Conservation (phyloP, 495 filamentous ascomycete genomes). For the Podospora tetraspora region DNA sequence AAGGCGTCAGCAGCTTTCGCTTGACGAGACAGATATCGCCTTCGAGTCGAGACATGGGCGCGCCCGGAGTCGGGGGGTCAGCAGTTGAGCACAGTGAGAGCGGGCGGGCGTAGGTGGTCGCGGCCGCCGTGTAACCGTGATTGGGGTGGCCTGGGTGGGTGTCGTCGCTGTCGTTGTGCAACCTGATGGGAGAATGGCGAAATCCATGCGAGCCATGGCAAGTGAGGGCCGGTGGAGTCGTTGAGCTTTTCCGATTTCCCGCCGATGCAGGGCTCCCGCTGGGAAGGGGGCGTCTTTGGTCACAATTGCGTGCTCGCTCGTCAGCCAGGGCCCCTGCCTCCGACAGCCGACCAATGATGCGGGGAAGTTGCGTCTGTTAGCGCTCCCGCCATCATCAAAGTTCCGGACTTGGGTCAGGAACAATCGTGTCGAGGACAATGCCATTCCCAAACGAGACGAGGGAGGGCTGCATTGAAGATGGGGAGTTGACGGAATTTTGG, state of each 20-base stretch:
- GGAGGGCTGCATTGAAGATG: not conserved
- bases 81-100: not conserved
- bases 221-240: constrained; percentile 15
- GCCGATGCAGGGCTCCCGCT: constrained; percentile 9
- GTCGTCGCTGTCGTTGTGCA: constrained; percentile 22
- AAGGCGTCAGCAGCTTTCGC: not conserved
- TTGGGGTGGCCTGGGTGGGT: not conserved
- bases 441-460: not conserved
- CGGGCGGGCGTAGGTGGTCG: constrained; percentile 4
- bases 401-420: not conserved
- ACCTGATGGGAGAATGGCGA: constrained; percentile 29
- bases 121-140: not conserved
- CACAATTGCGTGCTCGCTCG: constrained; percentile 34
- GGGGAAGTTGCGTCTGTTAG: constrained; percentile 22
- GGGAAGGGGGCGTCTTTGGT: constrained; percentile 18
- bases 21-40: not conserved
- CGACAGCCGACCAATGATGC: constrained; percentile 12
- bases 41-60: not conserved
- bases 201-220: constrained; percentile 22
- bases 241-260: constrained; percentile 4
- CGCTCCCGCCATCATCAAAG: not conserved
- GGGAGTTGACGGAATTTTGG: not conserved
- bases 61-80: not conserved
- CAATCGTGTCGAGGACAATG: not conserved
- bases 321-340: constrained; percentile 15